Evolutionary conservation across 2,329 filamentous ascomycete species (phyloP), one percentile per base, ranked within the genome.

Genomic region (Diatrype stigma): DNA sequence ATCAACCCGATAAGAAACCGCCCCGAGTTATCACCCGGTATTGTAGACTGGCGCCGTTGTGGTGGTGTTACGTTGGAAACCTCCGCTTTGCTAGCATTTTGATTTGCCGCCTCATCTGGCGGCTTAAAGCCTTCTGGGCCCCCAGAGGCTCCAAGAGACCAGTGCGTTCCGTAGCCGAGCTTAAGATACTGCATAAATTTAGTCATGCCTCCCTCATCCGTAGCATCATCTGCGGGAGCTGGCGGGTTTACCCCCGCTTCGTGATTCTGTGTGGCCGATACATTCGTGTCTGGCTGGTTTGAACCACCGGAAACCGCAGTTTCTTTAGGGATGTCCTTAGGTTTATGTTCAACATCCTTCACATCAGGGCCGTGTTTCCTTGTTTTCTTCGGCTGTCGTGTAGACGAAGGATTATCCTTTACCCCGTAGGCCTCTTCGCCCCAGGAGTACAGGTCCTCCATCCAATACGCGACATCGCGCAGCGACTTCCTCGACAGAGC

Each of bases 361-460:
- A 45, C 35, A 30, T 38, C 40, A 10, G 48, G 16, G 30, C 49
- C 30, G 30, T 57, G 54, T 48, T 67, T 73, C 44, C 66, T 66
- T 51, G 58, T 58, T 62, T 67, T 79, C 56, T 66, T 70, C 40
- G 72, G 69, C 45, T 78, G 76, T 30, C 87, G 80, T 52, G 79
- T 78, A 1, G 88, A 86, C 2, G 80, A 81, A 14, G 90, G 88
- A 57, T 90, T 91, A 34, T 95, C 87, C 48, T 82, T 81, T 6
- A 96, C 81, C 3, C 92, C 93, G 65, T 96, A 97, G 2, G 93
- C 85, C 62, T 88, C 80, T 48, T 89, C 84, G 2, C 92, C 93
- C 76, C 90, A 90, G 28, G 78, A 85, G 67, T 94, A 96, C 2
- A 96, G 78, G 62, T 89, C 87, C 67, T 95, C 89, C 78, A 94